These are phyloP conservation scores for Auricularia auricula-judae DNA, from an alignment of 768 basidiomycete species.

Conservation along the genomic window DNA sequence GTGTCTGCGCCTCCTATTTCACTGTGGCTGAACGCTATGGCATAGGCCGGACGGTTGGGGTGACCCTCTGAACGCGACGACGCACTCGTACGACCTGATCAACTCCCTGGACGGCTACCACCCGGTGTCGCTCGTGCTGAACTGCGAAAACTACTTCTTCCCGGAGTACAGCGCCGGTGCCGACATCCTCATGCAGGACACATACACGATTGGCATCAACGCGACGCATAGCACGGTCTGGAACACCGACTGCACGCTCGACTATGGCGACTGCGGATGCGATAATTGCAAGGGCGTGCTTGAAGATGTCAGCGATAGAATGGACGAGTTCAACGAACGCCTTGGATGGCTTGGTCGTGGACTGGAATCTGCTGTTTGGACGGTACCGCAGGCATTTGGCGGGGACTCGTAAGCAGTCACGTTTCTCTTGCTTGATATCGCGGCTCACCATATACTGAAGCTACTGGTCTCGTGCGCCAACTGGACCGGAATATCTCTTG, in stretches of 20 bases:
- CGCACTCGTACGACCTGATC: slow-evolving; percentile 34
- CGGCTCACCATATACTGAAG: slow-evolving; percentile 15
- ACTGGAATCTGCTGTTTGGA: slow-evolving; percentile 60
- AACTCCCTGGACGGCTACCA: slow-evolving; percentile 41
- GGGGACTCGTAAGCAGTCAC: slow-evolving; percentile 23
- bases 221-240: slow-evolving; percentile 13
- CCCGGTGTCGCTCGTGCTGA: slow-evolving; percentile 48
- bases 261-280: slow-evolving; percentile 67
- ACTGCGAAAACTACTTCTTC: slow-evolving; percentile 58
- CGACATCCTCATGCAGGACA: slow-evolving; percentile 63
- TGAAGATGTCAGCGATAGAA: slow-evolving; percentile 54
- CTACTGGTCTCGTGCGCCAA: slow-evolving; percentile 55
- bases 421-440: background rate
- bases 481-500: slow-evolving; percentile 59
- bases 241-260: slow-evolving; percentile 17
- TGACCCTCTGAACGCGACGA: slow-evolving; percentile 54
- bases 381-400: slow-evolving; percentile 72
- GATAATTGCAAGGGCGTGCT: slow-evolving; percentile 59
- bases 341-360: slow-evolving; percentile 58
- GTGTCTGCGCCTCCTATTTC: slow-evolving; percentile 8
- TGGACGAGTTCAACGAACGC: slow-evolving; percentile 54
- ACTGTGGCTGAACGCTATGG: background rate
- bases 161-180: slow-evolving; percentile 46
- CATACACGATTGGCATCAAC: slow-evolving; percentile 32
- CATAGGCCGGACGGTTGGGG: slow-evolving; percentile 44